Base-by-base conservation (phyloP, 768 basidiomycete species). In the Termitomyces sp. region DNA sequence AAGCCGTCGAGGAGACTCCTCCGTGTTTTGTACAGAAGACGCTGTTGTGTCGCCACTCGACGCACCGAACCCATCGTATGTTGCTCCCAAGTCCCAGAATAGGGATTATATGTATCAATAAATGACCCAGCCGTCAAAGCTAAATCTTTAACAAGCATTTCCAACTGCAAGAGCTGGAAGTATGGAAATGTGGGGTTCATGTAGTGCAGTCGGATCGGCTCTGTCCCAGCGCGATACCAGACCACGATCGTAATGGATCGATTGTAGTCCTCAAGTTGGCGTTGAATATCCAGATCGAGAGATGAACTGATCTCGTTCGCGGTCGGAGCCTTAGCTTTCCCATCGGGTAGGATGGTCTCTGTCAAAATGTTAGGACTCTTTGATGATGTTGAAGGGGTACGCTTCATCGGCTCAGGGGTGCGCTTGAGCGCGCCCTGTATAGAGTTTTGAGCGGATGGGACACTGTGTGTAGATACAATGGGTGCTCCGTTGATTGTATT, bases 191-290 rank as follows among this genome's bases (percentile, higher is more conserved):
- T 86, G 0, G 83, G 75, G 50, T 88, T 77, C 64, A 79, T 78
- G 63, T 83, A 81, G 20, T 81, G 82, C 31, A 88, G 73, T 2
- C 86, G 78, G 43, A 88, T 78, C 1, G 86, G 86, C 56, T 85
- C 81, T 43, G 73, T 74, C 57, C 78, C 76, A 62, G 86, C 84
- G 75, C 86, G 84, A 74, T 87, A 87, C 87, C 87, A 89, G 61
- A 88, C 82, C 56, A 89, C 80, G 61, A 89, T 79, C 1, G 85
- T 88, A 9, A 87, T 79, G 5, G 86, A 83, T 38, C 85, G 80
- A 53, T 76, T 78, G 59, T 76, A 79, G 49, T 78, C 79, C 36
- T 78, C 77, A 40, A 78, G 64, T 47, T 80, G 78, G 48, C 74
- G 70, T 60, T 76, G 74, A 67, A 78, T 76, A 54, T 77, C 76